Evolutionary conservation across 176 grass and related monocot genomes (phyloP).

Genomic region (Ensete glaucum): DNA sequence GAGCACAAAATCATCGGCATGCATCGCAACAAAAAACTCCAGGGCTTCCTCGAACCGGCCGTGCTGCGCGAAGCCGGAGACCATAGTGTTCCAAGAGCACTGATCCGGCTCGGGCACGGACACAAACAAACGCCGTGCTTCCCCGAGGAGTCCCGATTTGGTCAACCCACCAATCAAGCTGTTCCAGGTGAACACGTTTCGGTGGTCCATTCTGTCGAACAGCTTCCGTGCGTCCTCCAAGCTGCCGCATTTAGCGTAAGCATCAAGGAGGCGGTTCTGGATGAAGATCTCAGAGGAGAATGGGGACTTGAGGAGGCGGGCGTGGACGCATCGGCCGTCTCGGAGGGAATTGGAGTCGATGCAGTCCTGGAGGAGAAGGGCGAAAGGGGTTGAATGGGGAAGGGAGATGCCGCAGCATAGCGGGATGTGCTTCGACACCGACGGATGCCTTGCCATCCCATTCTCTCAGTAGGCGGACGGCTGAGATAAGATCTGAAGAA

Average conservation of each 20-base stretch:
- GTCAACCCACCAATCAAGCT: slow-evolving; percentile 28
- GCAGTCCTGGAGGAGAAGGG: slow-evolving; percentile 37
- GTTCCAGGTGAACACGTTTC: slow-evolving; percentile 43
- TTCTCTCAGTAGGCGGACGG: background rate
- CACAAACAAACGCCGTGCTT: slow-evolving; percentile 26
- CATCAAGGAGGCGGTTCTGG: slow-evolving; percentile 37
- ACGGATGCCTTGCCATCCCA: slow-evolving; percentile 5
- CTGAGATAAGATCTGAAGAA: too few relatives aligned
- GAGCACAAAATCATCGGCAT: slow-evolving; percentile 46
- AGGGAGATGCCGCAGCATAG: slow-evolving; percentile 6
- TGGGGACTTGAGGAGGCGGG: slow-evolving; percentile 13
- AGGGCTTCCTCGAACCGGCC: slow-evolving; percentile 28
- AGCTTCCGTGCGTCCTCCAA: slow-evolving; percentile 32
- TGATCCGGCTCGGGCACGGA: slow-evolving; percentile 38
- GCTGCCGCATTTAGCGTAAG: slow-evolving; percentile 33
- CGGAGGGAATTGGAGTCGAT: slow-evolving; percentile 12
- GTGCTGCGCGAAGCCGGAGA: slow-evolving; percentile 34
- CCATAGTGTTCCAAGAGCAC: slow-evolving; percentile 41
- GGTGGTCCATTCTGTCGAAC: slow-evolving; percentile 32
- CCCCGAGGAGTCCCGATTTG: slow-evolving; percentile 20
- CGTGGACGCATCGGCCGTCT: slow-evolving; percentile 15
- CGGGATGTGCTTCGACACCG: background rate
- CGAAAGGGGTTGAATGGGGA: slow-evolving; percentile 19
- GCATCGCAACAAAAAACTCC: slow-evolving; percentile 35
- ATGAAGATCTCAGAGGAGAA: slow-evolving; percentile 38